Percentiles rank a stretch among this genome's conserved stretches.
phyloP scores from a whole-genome alignment of 805 yeast species.

The Aciculoconidium aculeatum region DNA sequence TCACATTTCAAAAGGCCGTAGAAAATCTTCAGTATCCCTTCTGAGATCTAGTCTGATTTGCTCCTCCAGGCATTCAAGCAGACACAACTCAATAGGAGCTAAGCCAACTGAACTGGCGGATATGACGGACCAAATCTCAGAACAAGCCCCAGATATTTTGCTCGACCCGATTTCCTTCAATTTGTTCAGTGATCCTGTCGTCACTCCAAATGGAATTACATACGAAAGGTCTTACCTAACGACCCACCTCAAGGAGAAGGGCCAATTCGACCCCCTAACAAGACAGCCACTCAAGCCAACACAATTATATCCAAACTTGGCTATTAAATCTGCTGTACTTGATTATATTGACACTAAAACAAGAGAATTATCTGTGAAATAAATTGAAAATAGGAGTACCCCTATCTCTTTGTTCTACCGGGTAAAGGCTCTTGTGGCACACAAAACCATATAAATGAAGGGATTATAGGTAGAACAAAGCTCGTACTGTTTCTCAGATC shows the following conservation, averaged over 20 bases:
- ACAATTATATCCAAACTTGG: slow-evolving; percentile 37
- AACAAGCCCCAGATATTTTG: slow-evolving; percentile 11
- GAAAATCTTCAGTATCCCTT: background rate
- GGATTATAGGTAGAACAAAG: too few relatives aligned
- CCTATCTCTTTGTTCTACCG: too few relatives aligned
- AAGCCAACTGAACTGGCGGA: slow-evolving; percentile 1
- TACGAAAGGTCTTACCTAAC: slow-evolving; percentile 10
- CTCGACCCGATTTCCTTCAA: slow-evolving; percentile 13
- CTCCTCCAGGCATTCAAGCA: too few relatives aligned
- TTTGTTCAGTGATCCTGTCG: slow-evolving; percentile 13
- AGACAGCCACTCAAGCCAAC: slow-evolving; percentile 25
- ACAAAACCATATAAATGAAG: too few relatives aligned
- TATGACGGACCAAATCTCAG: slow-evolving; percentile 5
- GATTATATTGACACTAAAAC: slow-evolving; percentile 12
- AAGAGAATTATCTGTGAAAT: slow-evolving; percentile 3
- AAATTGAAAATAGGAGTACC: too few relatives aligned
- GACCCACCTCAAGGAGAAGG: slow-evolving; percentile 9
- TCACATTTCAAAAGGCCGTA: too few relatives aligned
- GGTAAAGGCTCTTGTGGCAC: too few relatives aligned
- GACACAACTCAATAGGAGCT: background rate
- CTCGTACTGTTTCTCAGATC: too few relatives aligned
- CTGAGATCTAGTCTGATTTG: too few relatives aligned
- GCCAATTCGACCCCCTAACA: slow-evolving; percentile 36
- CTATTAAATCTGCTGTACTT: slow-evolving; percentile 33
- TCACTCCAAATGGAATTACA: slow-evolving; percentile 14